A percentile compares a stretch with the other conserved stretches of the same genome.
Evolutionary conservation across 805 yeast species (phyloP).

Genomic region (Wickerhamomyces chaumierensis): DNA sequence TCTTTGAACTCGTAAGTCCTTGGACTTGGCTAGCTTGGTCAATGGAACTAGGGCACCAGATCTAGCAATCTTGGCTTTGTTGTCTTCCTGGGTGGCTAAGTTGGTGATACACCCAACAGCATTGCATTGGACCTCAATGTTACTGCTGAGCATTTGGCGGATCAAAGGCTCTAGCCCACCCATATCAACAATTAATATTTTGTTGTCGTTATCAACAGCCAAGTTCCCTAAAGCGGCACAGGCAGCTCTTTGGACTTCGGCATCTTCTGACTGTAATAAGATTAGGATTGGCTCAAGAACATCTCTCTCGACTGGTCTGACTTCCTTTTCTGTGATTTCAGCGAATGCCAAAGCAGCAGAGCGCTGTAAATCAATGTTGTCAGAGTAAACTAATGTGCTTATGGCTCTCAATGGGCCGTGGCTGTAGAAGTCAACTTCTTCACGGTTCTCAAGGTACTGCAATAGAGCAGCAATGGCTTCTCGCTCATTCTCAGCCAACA

Average conservation of each 20-base stretch:
- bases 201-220: constrained; percentile 94
- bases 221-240: constrained; percentile 98
- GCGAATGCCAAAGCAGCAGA: constrained; percentile 98
- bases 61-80: constrained; percentile 90
- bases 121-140: constrained; percentile 96
- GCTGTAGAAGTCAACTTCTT: constrained; percentile 87
- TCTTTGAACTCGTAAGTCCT: constrained; percentile 92
- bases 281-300: constrained; percentile 90
- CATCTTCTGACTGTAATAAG: constrained; percentile 73
- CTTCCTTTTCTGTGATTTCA: constrained; percentile 94
- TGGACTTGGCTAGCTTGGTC: constrained; percentile 87
- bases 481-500: constrained; percentile 90
- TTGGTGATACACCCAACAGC: constrained; percentile 99
- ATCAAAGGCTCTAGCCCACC: constrained; percentile 95
- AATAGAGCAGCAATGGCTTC: constrained; percentile 89
- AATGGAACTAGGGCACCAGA: constrained; percentile 93
- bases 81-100: constrained; percentile 95
- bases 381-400: constrained; percentile 87
- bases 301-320: constrained; percentile 79
- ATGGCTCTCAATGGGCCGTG: constrained; percentile 75
- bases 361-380: constrained; percentile 87
- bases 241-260: constrained; percentile 96
- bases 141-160: constrained; percentile 94
- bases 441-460: constrained; percentile 78
- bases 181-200: constrained; percentile 89